phyloP scores from a whole-genome alignment of 257 asterid genomes.

The Scutellaria baicalensis region DNA sequence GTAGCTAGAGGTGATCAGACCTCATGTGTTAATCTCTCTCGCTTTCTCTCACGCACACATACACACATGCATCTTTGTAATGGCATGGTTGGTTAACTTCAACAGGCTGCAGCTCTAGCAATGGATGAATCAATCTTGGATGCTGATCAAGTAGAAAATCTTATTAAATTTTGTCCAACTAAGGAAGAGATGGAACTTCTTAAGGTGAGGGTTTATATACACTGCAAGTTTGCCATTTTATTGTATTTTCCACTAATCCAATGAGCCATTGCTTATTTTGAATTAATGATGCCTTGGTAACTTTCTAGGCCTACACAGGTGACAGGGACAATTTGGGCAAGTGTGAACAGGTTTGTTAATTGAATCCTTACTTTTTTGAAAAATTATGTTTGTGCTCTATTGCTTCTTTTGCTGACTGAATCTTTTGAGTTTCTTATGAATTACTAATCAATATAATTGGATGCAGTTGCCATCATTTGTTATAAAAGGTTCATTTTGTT shows the following conservation, averaged over 20 bases:
- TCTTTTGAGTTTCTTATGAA: background rate
- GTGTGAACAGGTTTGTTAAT: slow-evolving; percentile 84
- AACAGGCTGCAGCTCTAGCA: slow-evolving; percentile 94
- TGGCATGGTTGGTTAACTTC: slow-evolving; percentile 17
- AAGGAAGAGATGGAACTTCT: slow-evolving; percentile 99
- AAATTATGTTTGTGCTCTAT: background rate
- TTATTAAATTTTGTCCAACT: slow-evolving; percentile 92
- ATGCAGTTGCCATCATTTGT: background rate
- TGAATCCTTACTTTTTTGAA: slow-evolving; percentile 6
- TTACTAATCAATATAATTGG: background rate
- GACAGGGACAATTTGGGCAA: slow-evolving; percentile 84
- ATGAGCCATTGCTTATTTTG: background rate
- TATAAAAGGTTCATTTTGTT: background rate
- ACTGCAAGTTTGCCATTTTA: background rate
- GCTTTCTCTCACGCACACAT: background rate
- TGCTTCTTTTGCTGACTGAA: background rate
- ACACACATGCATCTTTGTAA: background rate
- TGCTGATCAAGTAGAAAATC: slow-evolving; percentile 99
- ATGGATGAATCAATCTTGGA: slow-evolving; percentile 93
- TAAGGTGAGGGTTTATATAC: slow-evolving; percentile 52
- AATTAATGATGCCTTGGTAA: slow-evolving; percentile 20
- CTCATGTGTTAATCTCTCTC: background rate
- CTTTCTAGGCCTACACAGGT: slow-evolving; percentile 72
- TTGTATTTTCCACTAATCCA: slow-evolving; percentile 1
- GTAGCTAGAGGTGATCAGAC: slow-evolving; percentile 3